Evolutionary conservation across 1,284 basidiomycete species (phyloP), one percentile per base, ranked within the genome.

Genomic region (Takashimella koratensis): DNA sequence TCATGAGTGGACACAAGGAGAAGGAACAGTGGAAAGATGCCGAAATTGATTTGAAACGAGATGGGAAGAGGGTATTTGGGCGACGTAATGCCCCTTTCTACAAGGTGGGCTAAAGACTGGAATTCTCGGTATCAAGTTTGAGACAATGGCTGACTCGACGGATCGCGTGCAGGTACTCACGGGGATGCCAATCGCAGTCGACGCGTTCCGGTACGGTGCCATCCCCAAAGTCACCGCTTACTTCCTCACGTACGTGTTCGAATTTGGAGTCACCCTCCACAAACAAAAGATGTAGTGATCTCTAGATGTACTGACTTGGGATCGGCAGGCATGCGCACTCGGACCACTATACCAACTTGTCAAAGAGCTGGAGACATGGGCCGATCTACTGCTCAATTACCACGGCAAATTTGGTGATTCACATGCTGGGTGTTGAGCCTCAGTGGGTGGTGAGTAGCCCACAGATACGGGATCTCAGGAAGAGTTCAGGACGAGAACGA

Each of bases 141-240:
- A n/a, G n/a, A n/a, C n/a, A n/a, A n/a, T n/a, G n/a, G n/a, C n/a
- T n/a, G n/a, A n/a, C n/a, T n/a, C n/a, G n/a, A n/a, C n/a, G n/a
- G n/a, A n/a, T n/a, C n/a, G n/a, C n/a, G n/a, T n/a, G n/a, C n/a
- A 80, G 71, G 76, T 82, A n/a, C 76, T 98, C 59, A 88, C 91
- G 60, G 95, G 96, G 2, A 97, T 98, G 93, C 92, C 94, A 1
- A 89, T 98, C 44, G 88, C 92, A 5, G 93, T 97, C 0, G 95
- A 98, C 67, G 93, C 92, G 1, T 98, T 98, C 73, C 83, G 87
- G 45, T 98, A 95, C 71, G 93, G 93, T 2, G 79, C 80, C n/a
- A 91, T 97, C 51, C 90, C 91, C 5, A 84, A 83, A 10, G 84
- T 96, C 11, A 87, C 82, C 3, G 90, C 90, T 0, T 95, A 96